Percentiles rank a stretch among this genome's conserved stretches.
Evolutionary conservation across 169 alveolate genomes (phyloP).

Genomic region (Plasmodium cynomolgi): DNA sequence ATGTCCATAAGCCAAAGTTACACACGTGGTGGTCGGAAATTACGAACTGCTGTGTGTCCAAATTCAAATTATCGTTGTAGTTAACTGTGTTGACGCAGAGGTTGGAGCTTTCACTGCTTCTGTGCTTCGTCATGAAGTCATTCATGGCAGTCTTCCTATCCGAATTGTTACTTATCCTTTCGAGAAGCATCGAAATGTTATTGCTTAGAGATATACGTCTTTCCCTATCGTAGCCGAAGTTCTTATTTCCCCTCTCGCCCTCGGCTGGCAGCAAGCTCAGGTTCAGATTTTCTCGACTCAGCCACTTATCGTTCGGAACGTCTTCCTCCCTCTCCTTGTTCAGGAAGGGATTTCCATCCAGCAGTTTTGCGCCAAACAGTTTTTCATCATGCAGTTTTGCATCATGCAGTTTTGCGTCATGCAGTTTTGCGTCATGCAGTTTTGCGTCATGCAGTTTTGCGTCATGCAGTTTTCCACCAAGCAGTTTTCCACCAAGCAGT

Average conservation of each 20-base stretch:
- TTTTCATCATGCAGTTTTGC: too few species aligned
- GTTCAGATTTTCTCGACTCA: neutral
- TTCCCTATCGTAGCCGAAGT: neutral
- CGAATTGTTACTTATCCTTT: slow-evolving; percentile 45
- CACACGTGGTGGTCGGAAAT: slow-evolving; percentile 44
- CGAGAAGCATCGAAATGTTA: slow-evolving; percentile 50
- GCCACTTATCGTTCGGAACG: neutral
- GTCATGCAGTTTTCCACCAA: neutral
- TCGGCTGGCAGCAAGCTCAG: neutral
- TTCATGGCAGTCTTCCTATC: slow-evolving; percentile 9
- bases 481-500: neutral
- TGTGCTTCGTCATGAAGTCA: neutral
- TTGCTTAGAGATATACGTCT: slow-evolving; percentile 30
- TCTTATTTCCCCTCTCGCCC: neutral
- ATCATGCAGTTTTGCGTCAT: neutral
- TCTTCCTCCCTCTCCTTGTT: neutral
- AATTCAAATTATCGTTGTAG: slow-evolving; percentile 48
- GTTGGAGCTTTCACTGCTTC: neutral
- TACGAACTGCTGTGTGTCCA: slow-evolving; percentile 54
- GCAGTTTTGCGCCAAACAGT: neutral
- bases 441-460: too few species aligned
- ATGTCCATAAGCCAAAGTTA: slow-evolving; percentile 28
- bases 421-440: too few species aligned
- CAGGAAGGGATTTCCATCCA: neutral
- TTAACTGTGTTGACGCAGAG: slow-evolving; percentile 38